Conservation (phyloP, 805 yeast genomes). For the Candida nitratophila region DNA sequence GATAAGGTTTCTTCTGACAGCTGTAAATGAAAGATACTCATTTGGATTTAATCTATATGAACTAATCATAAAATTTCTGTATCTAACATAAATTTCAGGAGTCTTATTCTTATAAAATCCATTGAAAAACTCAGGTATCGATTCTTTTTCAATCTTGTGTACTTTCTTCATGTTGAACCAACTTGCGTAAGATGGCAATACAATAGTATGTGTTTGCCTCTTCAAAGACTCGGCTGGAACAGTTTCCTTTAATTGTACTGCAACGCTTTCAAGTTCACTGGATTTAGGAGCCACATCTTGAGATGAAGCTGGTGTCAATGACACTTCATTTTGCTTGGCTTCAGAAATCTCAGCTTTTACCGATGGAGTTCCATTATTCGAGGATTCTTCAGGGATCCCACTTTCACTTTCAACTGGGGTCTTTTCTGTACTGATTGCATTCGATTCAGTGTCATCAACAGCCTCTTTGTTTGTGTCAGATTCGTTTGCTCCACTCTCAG, state of each 20-base stretch:
- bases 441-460: background rate
- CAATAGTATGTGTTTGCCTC: conserved; percentile 72
- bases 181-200: conserved; percentile 78
- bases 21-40: conserved; percentile 84
- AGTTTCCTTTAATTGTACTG: conserved; percentile 2
- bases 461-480: background rate
- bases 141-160: conserved; percentile 72
- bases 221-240: conserved; percentile 12
- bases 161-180: conserved; percentile 77
- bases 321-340: background rate
- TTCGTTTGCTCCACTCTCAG: too few relatives aligned
- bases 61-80: conserved; percentile 84
- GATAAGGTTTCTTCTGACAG: conserved; percentile 81
- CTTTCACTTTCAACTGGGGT: background rate
- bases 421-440: background rate
- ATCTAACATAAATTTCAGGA: conserved; percentile 70
- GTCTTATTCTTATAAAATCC: conserved; percentile 59
- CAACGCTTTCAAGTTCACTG: background rate
- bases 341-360: background rate
- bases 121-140: conserved; percentile 83
- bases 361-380: background rate
- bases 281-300: background rate
- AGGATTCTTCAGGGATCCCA: background rate
- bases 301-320: background rate
- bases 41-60: conserved; percentile 84